Percentiles rank a stretch among this genome's conserved stretches.
Evolutionary conservation across 257 asterid species (phyloP).

Genomic region (Penstemon eatonii): DNA sequence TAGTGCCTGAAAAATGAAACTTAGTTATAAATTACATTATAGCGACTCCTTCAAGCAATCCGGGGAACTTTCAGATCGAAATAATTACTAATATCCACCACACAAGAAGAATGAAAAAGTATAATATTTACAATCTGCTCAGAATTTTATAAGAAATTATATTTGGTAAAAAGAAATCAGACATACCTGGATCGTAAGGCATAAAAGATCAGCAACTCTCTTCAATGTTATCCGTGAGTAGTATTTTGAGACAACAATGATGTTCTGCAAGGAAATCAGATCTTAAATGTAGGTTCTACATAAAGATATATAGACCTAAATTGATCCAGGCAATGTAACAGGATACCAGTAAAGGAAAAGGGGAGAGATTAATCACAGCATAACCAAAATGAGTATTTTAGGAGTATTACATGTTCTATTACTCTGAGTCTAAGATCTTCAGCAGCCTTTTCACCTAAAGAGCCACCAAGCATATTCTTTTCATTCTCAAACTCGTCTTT

Average conservation of each 20-base stretch:
- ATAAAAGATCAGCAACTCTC: conserved; percentile 86
- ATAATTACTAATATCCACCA: background rate
- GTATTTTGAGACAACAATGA: conserved; percentile 89
- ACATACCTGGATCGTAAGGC: conserved; percentile 74
- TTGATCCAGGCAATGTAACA: conserved; percentile 9
- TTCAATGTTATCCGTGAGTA: conserved; percentile 85
- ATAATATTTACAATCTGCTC: background rate
- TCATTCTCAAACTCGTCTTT: conserved; percentile 92
- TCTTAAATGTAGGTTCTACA: background rate
- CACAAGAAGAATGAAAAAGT: background rate
- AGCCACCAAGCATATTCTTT: conserved; percentile 79
- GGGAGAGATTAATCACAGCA: conserved; percentile 11
- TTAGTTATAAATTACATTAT: background rate
- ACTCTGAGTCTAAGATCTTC: conserved; percentile 88
- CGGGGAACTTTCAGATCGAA: background rate
- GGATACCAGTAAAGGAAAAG: background rate
- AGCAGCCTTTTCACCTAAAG: conserved; percentile 89
- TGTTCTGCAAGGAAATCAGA: conserved; percentile 65
- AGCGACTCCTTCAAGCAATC: background rate
- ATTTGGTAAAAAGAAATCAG: conserved; percentile 13
- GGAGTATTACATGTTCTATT: conserved; percentile 77
- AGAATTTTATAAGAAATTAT: background rate
- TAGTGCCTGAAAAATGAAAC: background rate
- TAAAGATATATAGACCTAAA: background rate
- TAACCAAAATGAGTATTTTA: background rate